Percentiles rank a stretch among this genome's conserved stretches.
Conservation (phyloP, 1,139 yeast species). For the Yamadazyma pseudoaaseri region DNA sequence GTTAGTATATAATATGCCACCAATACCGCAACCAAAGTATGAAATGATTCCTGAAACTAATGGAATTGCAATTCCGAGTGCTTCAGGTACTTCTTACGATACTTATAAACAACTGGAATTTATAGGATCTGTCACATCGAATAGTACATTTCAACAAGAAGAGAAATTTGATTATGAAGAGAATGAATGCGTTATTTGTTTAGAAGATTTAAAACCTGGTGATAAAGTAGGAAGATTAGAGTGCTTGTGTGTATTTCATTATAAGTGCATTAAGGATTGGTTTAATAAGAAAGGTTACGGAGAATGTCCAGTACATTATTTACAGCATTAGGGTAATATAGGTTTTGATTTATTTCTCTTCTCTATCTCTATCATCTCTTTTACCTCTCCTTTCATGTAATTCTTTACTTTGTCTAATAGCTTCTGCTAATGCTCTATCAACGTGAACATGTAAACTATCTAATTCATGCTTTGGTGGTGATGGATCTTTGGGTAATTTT, state of each 20-base stretch:
- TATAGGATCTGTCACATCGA: conserved; percentile 26
- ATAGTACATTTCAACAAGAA: conserved; percentile 21
- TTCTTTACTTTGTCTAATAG: conserved; percentile 79
- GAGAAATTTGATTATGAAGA: conserved; percentile 33
- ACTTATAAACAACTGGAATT: conserved; percentile 12
- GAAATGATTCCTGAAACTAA: conserved; percentile 26
- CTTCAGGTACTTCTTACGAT: conserved; percentile 19
- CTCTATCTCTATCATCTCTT: conserved; percentile 47
- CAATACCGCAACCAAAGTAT: conserved; percentile 46
- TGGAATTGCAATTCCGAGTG: conserved; percentile 11
- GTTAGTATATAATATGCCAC: conserved; percentile 75
- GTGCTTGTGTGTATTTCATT: conserved; percentile 92
- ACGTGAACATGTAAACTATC: conserved; percentile 81
- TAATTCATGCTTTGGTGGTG: conserved; percentile 74
- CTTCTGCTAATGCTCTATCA: conserved; percentile 89
- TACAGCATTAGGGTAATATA: conserved; percentile 25
- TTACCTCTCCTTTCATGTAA: conserved; percentile 49
- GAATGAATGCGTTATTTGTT: conserved; percentile 88
- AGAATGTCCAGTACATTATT: conserved; percentile 78
- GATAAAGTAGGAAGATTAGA: conserved; percentile 90
- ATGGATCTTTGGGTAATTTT: conserved; percentile 76
- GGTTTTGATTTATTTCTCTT: conserved; percentile 23
- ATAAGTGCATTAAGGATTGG: conserved; percentile 88
- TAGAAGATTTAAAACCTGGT: conserved; percentile 83
- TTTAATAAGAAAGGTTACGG: conserved; percentile 81